Conservation (phyloP, 148 eudicot genomes). For the Amaranthus hypochondriacus region DNA sequence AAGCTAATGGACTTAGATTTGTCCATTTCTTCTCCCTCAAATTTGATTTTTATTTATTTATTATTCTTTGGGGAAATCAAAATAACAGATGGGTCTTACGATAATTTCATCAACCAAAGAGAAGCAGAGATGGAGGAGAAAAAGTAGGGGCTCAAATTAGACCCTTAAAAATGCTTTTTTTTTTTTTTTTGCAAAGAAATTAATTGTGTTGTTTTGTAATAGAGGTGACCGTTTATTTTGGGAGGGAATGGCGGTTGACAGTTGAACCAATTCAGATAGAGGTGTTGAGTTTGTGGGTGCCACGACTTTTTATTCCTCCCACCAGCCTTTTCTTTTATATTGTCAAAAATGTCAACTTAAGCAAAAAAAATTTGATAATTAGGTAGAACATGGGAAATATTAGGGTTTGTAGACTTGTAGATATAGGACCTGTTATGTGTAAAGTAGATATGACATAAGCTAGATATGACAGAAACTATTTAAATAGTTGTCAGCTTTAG, state of each 20-base stretch:
- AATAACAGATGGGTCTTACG: not conserved
- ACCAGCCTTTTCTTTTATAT: not conserved
- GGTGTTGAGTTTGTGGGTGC: slow-evolving; percentile 9
- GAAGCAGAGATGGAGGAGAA: slow-evolving; percentile 18
- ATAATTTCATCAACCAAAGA: slow-evolving; percentile 1
- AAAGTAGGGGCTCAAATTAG: not conserved
- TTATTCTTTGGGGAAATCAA: not conserved
- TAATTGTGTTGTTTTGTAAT: not conserved
- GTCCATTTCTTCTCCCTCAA: slow-evolving; percentile 19
- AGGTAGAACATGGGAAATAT: no score
- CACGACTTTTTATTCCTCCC: slow-evolving; percentile 16
- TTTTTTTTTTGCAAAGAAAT: not conserved
- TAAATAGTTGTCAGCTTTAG: no score
- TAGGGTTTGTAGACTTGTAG: no score
- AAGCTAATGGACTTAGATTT: slow-evolving; percentile 21
- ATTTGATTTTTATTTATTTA: not conserved
- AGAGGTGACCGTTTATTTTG: slow-evolving; percentile 13
- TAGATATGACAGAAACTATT: no score
- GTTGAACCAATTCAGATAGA: slow-evolving; percentile 18
- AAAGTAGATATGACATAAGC: no score
- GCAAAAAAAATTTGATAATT: not conserved
- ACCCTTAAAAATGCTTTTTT: not conserved
- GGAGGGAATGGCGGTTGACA: slow-evolving; percentile 19
- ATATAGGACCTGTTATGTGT: no score
- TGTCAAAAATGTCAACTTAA: not conserved